Conservation (phyloP, 176 grass and related monocot genomes). For the Zea luxurians region DNA sequence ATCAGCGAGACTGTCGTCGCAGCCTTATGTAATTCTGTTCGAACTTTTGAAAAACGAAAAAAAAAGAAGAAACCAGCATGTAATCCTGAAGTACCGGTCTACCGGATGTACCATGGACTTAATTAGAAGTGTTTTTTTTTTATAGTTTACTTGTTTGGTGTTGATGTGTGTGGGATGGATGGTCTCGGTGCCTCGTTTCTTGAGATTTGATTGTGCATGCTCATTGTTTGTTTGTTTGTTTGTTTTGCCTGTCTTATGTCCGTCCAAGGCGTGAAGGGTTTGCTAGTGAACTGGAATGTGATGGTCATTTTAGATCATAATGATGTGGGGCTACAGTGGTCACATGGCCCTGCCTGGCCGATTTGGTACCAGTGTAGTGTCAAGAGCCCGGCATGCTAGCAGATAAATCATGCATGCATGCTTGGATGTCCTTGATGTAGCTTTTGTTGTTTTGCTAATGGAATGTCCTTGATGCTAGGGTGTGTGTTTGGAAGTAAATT, state of each 20-base stretch:
- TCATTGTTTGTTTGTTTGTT: neutral
- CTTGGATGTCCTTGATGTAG: neutral
- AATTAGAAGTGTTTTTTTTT: slow-evolving; percentile 29
- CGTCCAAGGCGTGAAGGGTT: neutral
- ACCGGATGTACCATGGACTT: slow-evolving; percentile 46
- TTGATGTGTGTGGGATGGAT: slow-evolving; percentile 7
- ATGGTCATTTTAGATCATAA: slow-evolving; percentile 4
- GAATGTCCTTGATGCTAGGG: too few species aligned
- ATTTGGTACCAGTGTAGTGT: slow-evolving; percentile 12
- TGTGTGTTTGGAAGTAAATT: too few species aligned
- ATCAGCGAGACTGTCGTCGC: neutral
- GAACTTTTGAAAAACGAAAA: slow-evolving; percentile 13
- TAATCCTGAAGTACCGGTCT: slow-evolving; percentile 46
- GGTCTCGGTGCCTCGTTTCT: neutral
- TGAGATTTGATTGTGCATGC: slow-evolving; percentile 29
- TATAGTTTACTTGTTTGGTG: slow-evolving; percentile 12
- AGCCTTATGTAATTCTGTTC: slow-evolving; percentile 37
- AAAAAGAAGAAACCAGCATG: slow-evolving; percentile 36
- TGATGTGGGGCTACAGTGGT: slow-evolving; percentile 27
- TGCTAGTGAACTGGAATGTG: slow-evolving; percentile 1
- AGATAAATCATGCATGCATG: slow-evolving; percentile 1
- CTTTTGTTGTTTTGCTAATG: neutral
- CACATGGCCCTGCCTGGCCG: slow-evolving; percentile 31
- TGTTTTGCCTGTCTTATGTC: neutral
- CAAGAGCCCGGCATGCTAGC: slow-evolving; percentile 22